Percentiles rank a stretch among this genome's conserved stretches.
phyloP scores from a whole-genome alignment of 2,329 filamentous ascomycete genomes.

The Leptographium flavum region DNA sequence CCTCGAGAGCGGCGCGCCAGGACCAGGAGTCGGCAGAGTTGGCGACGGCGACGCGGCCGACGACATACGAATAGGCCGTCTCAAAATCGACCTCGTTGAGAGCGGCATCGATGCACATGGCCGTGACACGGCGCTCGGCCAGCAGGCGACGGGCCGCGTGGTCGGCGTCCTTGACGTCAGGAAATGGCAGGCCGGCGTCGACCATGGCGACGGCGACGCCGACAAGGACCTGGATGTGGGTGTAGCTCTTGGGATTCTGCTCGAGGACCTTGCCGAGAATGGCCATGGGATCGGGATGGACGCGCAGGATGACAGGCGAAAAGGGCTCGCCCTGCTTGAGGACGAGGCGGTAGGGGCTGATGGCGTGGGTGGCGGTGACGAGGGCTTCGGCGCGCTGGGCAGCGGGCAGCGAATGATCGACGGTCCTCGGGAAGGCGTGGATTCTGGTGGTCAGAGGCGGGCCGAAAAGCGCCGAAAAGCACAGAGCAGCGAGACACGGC shows the following conservation, averaged over 20 bases:
- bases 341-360: constrained; percentile 64
- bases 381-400: constrained; percentile 46
- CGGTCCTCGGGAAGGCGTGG: constrained; percentile 45
- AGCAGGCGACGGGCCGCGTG: constrained; percentile 16
- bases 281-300: constrained; percentile 59
- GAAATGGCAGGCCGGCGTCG: constrained; percentile 35
- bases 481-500: background rate
- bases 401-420: constrained; percentile 36
- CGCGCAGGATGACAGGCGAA: constrained; percentile 62
- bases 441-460: constrained; percentile 29
- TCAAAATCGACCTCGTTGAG: constrained; percentile 69
- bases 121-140: constrained; percentile 54
- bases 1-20: constrained; percentile 65
- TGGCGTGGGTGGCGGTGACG: constrained; percentile 56
- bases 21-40: constrained; percentile 45
- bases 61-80: constrained; percentile 72
- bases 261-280: constrained; percentile 61
- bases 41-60: constrained; percentile 46
- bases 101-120: constrained; percentile 69
- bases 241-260: constrained; percentile 62
- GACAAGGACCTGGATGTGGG: constrained; percentile 58
- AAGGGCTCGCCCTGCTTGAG: constrained; percentile 71
- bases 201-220: constrained; percentile 55
- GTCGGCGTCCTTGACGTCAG: background rate
- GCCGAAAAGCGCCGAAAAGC: background rate